Evolutionary conservation across 495 filamentous ascomycete species (phyloP), one percentile per base, ranked within the genome.

Genomic region (Cercophora samala): DNA sequence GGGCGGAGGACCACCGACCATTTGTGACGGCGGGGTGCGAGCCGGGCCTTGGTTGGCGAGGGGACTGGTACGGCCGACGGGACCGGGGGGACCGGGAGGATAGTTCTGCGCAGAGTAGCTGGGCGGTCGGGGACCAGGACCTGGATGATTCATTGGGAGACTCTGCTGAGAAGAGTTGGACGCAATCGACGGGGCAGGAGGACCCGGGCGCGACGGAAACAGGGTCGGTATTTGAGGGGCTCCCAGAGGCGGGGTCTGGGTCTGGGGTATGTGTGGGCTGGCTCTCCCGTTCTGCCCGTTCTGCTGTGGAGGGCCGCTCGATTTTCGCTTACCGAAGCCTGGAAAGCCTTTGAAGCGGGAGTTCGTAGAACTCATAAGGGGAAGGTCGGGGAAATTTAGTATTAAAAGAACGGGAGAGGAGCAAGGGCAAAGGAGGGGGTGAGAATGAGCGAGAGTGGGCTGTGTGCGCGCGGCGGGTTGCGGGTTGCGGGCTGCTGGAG

Each of bases 71-170:
- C 81, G 76, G 70, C 83, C 73, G 78, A 87, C 60, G 78, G 85
- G 72, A 63, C 74, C 73, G 62, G 78, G 84, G 69, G 79, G 84
- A 69, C 87, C 84, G 62, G 86, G 86, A 24, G 70, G 75, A 11
- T 74, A 79, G 65, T 85, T 85, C 76, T 89, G 87, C 70, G 88
- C 83, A 66, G 85, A 85, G 76, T 93, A 92, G 78, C 89, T 93
- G 21, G 91, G 91, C 66, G 91, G 91, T 71, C 89, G 86, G 67
- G 81, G 80, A 74, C 79, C 81, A 77, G 81, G 78, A 66, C 82
- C 80, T 71, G 81, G 80, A 68, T 86, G 83, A 80, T 86, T 87
- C 84, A 87, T 83, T 70, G 77, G 82, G 71, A 85, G 79, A 74
- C 79, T 84, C 73, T 79, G 75, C 64, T 80, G 80, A 60, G 84